Conservation (phyloP, 371 early-diverging fungal genomes). For the Chytridiales sp. region DNA sequence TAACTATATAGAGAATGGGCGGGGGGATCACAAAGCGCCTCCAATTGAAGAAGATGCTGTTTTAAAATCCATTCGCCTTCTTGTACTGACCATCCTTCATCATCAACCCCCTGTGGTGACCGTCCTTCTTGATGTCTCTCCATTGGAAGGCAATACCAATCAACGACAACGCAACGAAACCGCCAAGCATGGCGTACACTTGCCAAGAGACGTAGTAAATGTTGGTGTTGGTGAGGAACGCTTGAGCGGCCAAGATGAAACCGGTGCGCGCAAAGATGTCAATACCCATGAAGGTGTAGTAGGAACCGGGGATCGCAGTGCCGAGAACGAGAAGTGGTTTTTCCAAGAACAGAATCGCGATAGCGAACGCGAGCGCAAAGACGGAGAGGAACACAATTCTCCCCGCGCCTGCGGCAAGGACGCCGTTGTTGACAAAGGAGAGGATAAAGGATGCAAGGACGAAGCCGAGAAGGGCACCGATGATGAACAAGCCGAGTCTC, state of each 20-base stretch:
- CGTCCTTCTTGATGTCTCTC: not conserved
- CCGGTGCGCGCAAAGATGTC: slow-evolving; percentile 77
- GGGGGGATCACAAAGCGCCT: too few relatives aligned
- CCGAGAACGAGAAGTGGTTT: slow-evolving; percentile 59
- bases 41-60: too few relatives aligned
- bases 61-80: too few relatives aligned
- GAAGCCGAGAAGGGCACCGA: slow-evolving; percentile 35
- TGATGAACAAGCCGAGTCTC: slow-evolving; percentile 25
- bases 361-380: slow-evolving; percentile 52
- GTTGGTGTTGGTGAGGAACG: slow-evolving; percentile 23
- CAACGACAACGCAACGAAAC: slow-evolving; percentile 24
- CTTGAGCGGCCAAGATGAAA: slow-evolving; percentile 43
- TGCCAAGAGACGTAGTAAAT: slow-evolving; percentile 7
- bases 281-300: slow-evolving; percentile 67
- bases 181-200: slow-evolving; percentile 19
- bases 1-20: too few relatives aligned
- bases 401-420: slow-evolving; percentile 55
- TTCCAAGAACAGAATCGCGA: slow-evolving; percentile 50
- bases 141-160: slow-evolving; percentile 32
- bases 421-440: slow-evolving; percentile 54
- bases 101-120: too few relatives aligned
- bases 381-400: slow-evolving; percentile 63
- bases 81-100: not conserved
- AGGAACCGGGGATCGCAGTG: slow-evolving; percentile 68
- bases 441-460: slow-evolving; percentile 47